Percentiles rank a stretch among this genome's conserved stretches.
Conservation (phyloP, 139 green algal genomes). For the Klebsormidium nitens region DNA sequence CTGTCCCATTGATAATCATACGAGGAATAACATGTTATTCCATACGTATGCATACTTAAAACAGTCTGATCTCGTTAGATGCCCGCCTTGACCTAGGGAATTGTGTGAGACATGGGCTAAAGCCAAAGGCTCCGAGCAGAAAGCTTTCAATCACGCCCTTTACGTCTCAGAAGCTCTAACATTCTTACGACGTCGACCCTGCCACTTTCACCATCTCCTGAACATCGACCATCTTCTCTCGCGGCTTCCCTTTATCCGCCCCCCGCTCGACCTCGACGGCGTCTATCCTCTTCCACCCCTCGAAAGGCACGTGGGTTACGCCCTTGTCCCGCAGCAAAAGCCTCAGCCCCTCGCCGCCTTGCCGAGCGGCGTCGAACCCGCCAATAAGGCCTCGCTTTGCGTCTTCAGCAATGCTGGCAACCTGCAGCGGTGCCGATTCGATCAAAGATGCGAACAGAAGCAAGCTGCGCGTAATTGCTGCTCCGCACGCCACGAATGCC, state of each 20-base stretch:
- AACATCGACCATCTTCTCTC: slow-evolving; percentile 26
- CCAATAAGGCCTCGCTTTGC: not conserved
- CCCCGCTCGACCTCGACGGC: slow-evolving; percentile 21
- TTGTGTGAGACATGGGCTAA: no score
- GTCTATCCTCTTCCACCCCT: slow-evolving; percentile 27
- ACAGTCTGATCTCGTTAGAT: no score
- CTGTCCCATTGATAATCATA: no score
- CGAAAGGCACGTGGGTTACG: slow-evolving; percentile 5
- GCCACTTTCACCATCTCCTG: slow-evolving; percentile 20
- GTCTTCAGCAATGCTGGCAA: slow-evolving; percentile 22
- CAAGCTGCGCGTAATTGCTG: no score
- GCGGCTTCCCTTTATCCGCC: slow-evolving; percentile 20
- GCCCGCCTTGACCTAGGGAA: no score
- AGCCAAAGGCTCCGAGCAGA: no score
- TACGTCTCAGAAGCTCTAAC: no score
- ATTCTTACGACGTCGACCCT: no score
- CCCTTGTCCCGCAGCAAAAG: slow-evolving; percentile 8
- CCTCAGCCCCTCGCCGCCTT: not conserved
- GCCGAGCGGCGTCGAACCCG: not conserved
- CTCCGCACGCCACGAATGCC: no score
- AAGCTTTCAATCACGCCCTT: no score
- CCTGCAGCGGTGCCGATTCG: slow-evolving; percentile 5
- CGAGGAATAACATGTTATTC: no score
- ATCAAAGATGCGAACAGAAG: not conserved
- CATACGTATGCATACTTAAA: no score